phyloP scores from a whole-genome alignment of 2,329 filamentous ascomycete genomes.

The Fusarium irregulare region DNA sequence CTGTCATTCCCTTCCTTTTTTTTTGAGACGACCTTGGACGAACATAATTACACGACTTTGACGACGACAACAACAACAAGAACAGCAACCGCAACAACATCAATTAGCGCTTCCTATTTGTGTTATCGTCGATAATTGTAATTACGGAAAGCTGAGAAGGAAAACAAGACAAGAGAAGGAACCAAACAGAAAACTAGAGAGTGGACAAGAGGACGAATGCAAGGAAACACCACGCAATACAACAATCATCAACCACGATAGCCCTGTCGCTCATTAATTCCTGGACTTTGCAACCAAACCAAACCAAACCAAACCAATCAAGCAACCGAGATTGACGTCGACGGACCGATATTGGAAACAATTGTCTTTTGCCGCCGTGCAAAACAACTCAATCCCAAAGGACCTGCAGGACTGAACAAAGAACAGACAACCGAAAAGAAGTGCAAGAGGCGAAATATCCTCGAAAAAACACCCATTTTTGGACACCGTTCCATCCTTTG shows the following conservation, averaged over 20 bases:
- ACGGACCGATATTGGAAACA: slow-evolving; percentile 21
- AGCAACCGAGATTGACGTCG: slow-evolving; percentile 2
- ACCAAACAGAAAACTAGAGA: slow-evolving; percentile 2
- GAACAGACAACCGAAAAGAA: slow-evolving; percentile 12
- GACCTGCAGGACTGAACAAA: slow-evolving; percentile 12
- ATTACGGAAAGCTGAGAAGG: slow-evolving; percentile 13
- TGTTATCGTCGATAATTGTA: slow-evolving; percentile 44
- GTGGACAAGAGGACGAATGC: not conserved
- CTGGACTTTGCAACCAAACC: slow-evolving; percentile 1
- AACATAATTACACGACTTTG: slow-evolving; percentile 33
- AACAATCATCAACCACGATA: slow-evolving; percentile 28
- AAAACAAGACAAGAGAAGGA: slow-evolving; percentile 13
- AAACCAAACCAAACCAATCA: not conserved
- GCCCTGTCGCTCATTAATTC: slow-evolving; percentile 31
- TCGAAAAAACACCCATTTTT: slow-evolving; percentile 8
- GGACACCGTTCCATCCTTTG: slow-evolving; percentile 19
- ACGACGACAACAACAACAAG: slow-evolving; percentile 26
- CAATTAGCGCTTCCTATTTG: slow-evolving; percentile 35
- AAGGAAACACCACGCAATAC: slow-evolving; percentile 32
- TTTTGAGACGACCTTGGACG: slow-evolving; percentile 33
- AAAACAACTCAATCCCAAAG: not conserved
- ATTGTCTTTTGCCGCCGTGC: slow-evolving; percentile 15
- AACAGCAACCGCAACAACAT: not conserved
- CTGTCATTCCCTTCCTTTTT: slow-evolving; percentile 4
- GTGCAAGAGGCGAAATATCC: slow-evolving; percentile 37